These are phyloP conservation scores for Senecio squalidus DNA, from an alignment of 140 eudicot genomes.

Conservation along the genomic window DNA sequence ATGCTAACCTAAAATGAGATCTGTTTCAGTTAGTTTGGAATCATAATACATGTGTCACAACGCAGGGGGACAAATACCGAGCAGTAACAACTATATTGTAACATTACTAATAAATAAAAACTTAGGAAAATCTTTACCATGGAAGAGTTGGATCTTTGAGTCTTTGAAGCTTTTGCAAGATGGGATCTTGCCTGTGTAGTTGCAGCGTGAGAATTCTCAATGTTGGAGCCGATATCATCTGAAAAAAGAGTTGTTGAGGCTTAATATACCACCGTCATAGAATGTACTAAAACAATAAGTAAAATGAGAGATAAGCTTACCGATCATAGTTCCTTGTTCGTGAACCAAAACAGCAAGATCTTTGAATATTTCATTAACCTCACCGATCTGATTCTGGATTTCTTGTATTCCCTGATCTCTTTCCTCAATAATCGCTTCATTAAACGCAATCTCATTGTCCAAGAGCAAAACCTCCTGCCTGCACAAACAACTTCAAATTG, in stretches of 20 bases:
- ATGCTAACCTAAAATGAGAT: not conserved
- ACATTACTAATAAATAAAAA: not conserved
- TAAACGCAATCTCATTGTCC: slow-evolving; percentile 78
- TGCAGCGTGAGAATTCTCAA: slow-evolving; percentile 61
- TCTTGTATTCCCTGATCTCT: slow-evolving; percentile 86
- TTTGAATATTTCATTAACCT: slow-evolving; percentile 77
- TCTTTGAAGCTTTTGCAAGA: slow-evolving; percentile 60
- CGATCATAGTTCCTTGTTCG: slow-evolving; percentile 79
- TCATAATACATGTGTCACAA: not conserved
- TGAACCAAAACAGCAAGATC: slow-evolving; percentile 84
- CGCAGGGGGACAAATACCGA: too few species aligned
- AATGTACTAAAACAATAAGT: not conserved
- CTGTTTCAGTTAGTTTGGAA: too few species aligned
- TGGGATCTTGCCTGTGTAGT: slow-evolving; percentile 58
- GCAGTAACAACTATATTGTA: too few species aligned
- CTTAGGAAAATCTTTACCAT: slow-evolving; percentile 31
- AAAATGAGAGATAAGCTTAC: slow-evolving; percentile 23
- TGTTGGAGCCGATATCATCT: slow-evolving; percentile 75
- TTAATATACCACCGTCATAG: not conserved
- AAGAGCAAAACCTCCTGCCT: slow-evolving; percentile 63
- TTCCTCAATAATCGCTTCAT: slow-evolving; percentile 82
- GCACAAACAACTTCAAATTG: slow-evolving; percentile 12
- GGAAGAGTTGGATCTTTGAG: slow-evolving; percentile 68
- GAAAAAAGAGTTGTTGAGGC: slow-evolving; percentile 10
- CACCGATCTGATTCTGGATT: slow-evolving; percentile 72